These are phyloP conservation scores for Prunus kanzakura DNA, from an alignment of 306 rosid species.

Conservation along the genomic window DNA sequence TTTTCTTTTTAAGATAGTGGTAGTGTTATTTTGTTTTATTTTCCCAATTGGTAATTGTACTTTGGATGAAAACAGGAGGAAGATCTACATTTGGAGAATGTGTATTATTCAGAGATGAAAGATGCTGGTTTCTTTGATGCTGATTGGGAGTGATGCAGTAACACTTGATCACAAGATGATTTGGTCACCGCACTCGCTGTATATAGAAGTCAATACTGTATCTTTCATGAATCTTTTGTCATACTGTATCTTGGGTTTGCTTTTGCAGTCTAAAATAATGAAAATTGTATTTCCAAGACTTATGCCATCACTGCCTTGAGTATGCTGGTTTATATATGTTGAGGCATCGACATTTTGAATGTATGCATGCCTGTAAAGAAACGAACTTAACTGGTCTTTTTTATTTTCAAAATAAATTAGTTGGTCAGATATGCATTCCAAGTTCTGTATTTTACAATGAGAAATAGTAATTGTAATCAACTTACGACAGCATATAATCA, in stretches of 20 bases:
- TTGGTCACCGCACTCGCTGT: constrained; percentile 20
- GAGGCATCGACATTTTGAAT: no score
- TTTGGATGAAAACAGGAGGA: constrained; percentile 59
- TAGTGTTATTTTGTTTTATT: neutral
- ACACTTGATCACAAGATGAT: constrained; percentile 6
- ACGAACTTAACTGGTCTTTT: no score
- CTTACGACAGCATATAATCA: no score
- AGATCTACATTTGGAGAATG: constrained; percentile 74
- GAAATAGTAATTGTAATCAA: no score
- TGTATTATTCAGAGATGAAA: constrained; percentile 93
- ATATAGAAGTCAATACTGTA: constrained; percentile 36
- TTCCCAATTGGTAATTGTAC: neutral
- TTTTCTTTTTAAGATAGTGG: neutral
- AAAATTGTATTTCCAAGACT: neutral
- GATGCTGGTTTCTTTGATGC: constrained; percentile 93
- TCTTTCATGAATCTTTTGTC: neutral
- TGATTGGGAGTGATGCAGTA: constrained; percentile 65
- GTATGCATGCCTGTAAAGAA: no score
- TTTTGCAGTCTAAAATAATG: neutral
- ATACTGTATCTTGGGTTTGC: neutral
- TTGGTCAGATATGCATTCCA: no score
- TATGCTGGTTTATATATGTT: neutral
- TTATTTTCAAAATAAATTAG: no score
- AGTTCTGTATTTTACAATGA: no score
- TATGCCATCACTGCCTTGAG: neutral